phyloP scores from a whole-genome alignment of 192 early-diverging fungal genomes.

The Coemansia sp. region DNA sequence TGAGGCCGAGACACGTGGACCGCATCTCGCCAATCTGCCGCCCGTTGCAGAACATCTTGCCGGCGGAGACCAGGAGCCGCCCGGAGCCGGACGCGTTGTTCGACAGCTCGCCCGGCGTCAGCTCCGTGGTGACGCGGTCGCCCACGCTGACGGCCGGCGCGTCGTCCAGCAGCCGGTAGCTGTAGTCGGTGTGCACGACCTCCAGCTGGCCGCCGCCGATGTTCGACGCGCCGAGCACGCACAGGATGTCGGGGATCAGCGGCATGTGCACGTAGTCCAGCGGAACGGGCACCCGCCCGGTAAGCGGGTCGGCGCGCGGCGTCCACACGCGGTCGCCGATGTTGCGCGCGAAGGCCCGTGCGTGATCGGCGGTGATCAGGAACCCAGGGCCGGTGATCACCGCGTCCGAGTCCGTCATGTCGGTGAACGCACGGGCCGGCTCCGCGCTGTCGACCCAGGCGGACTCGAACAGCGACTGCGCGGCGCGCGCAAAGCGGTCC shows the following conservation, averaged over 20 bases:
- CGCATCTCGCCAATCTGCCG: slow-evolving; percentile 73
- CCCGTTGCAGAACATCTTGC: slow-evolving; percentile 66
- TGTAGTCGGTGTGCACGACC: slow-evolving; percentile 86
- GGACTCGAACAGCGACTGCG: slow-evolving; percentile 6
- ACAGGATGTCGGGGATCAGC: slow-evolving; percentile 74
- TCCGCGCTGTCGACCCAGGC: slow-evolving; percentile 18
- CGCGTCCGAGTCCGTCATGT: background rate
- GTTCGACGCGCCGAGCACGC: slow-evolving; percentile 76
- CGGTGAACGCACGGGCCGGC: background rate
- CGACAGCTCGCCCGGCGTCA: slow-evolving; percentile 12
- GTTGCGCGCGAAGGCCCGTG: slow-evolving; percentile 79
- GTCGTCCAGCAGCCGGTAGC: slow-evolving; percentile 67
- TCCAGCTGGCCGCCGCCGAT: slow-evolving; percentile 85
- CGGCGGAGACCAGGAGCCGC: slow-evolving; percentile 37
- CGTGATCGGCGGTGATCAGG: slow-evolving; percentile 70
- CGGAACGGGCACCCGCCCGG: slow-evolving; percentile 63
- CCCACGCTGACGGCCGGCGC: slow-evolving; percentile 67
- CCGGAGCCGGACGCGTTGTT: slow-evolving; percentile 19
- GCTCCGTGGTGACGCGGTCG: slow-evolving; percentile 71
- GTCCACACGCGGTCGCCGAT: slow-evolving; percentile 62
- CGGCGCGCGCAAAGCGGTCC: background rate
- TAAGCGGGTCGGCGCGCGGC: background rate
- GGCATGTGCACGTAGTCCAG: slow-evolving; percentile 89
- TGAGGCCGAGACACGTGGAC: slow-evolving; percentile 75
- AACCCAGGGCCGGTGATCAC: slow-evolving; percentile 9